These are phyloP conservation scores for Lactarius tabidus DNA, from an alignment of 768 basidiomycete species.

Conservation along the genomic window DNA sequence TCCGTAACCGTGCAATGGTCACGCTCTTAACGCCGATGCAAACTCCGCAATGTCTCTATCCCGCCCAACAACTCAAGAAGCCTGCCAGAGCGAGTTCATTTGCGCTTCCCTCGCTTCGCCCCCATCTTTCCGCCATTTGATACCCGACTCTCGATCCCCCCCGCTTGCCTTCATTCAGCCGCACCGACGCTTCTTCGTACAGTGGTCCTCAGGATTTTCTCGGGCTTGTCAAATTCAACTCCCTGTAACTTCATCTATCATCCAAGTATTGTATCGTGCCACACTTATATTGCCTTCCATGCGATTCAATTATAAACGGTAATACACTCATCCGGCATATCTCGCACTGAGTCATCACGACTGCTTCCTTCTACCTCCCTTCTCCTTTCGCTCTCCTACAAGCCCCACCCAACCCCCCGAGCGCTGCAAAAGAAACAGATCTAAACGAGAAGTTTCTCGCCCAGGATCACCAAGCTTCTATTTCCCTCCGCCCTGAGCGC, in stretches of 20 bases:
- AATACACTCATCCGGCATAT: no score
- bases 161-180: not conserved
- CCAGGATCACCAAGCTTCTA: not conserved
- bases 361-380: not conserved
- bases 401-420: not conserved
- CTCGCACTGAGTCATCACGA: not conserved
- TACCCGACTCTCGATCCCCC: slow-evolving; percentile 1
- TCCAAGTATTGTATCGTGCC: not conserved
- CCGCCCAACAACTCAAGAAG: not conserved
- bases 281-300: slow-evolving; percentile 7
- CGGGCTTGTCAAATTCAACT: not conserved
- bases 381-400: not conserved
- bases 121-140: not conserved
- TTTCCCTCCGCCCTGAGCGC: not conserved
- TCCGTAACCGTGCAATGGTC: no score
- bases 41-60: not conserved
- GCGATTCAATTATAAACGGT: no score
- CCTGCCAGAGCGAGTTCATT: not conserved
- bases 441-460: not conserved
- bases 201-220: not conserved
- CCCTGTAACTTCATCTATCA: not conserved
- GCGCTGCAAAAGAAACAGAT: not conserved
- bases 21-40: not conserved
- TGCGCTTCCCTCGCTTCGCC: not conserved
- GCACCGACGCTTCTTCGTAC: not conserved